These are phyloP conservation scores for Flaveria linearis DNA, from an alignment of 129 eudicot genomes.

Conservation along the genomic window DNA sequence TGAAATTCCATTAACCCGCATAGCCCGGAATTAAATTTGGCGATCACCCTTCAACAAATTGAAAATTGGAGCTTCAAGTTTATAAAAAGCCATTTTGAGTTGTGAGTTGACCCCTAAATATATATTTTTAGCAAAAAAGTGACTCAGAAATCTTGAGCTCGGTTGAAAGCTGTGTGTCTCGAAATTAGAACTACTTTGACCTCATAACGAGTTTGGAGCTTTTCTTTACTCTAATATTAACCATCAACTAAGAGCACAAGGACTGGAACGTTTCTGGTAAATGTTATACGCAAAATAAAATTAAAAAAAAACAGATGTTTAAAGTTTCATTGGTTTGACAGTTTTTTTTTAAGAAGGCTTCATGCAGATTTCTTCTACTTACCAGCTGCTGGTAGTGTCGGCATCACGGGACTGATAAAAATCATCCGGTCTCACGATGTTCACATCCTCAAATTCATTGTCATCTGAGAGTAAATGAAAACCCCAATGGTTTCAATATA, in stretches of 20 bases:
- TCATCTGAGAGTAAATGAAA: slow-evolving; percentile 53
- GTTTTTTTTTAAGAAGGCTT: slow-evolving; percentile 6
- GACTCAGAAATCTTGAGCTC: not conserved
- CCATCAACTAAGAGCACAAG: not conserved
- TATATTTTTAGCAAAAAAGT: too few relatives aligned
- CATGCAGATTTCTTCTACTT: slow-evolving; percentile 24
- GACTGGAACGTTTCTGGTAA: not conserved
- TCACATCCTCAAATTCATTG: slow-evolving; percentile 79
- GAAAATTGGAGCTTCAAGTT: too few relatives aligned
- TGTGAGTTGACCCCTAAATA: too few relatives aligned
- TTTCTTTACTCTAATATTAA: not conserved
- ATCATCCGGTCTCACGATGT: slow-evolving; percentile 72
- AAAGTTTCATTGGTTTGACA: slow-evolving; percentile 15
- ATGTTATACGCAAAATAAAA: slow-evolving; percentile 18
- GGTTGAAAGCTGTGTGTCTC: not conserved
- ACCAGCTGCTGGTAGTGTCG: slow-evolving; percentile 63
- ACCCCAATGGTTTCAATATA: too few relatives aligned
- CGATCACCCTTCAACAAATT: too few relatives aligned
- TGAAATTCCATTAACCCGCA: too few relatives aligned
- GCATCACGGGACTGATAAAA: slow-evolving; percentile 64
- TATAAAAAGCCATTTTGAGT: too few relatives aligned
- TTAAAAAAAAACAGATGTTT: too few relatives aligned
- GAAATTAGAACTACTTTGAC: not conserved
- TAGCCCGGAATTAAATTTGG: too few relatives aligned
- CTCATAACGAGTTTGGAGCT: not conserved